Evolutionary conservation across 495 filamentous ascomycete species (phyloP), one percentile per base, ranked within the genome.

Genomic region (Annulohypoxylon moriforme): DNA sequence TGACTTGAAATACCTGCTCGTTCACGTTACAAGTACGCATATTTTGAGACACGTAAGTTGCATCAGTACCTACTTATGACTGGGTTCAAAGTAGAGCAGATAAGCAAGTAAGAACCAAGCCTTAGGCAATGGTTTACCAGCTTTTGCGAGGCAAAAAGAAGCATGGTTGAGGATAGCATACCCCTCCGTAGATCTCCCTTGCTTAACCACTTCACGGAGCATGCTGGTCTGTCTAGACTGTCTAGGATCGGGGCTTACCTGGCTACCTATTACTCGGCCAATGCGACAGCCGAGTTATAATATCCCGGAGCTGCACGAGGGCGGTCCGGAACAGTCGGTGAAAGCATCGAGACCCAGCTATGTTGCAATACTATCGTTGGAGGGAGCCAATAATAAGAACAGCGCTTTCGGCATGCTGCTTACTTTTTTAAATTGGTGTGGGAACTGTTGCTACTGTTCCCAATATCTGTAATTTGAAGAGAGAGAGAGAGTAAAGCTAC

Each of bases 241-340:
- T 38, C 18, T 14, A 5, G 14, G 22, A 1, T 8, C 42, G 47
- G 55, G 18, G 20, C 63, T 14, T 11, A 34, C 40, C 40, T 20
- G 14, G 40, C n/a, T 18, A 9, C 33, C 33, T 36, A 36, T 11
- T 36, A 56, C 29, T 44, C 61, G 44, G 42, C 42, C 59, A 67
- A 58, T 56, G 55, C 49, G 46, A 14, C 33, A 20, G 53, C 60
- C 60, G 47, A 65, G 38, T 46, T 68, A 65, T 63, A 40, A 44
- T 47, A 72, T 31, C 70, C 70, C 70, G 64, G 60, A 61, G 64
- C 70, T 68, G 64, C 55, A 60, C n/a, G 29, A 72, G 64, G 46
- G 46, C 46, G 64, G 70, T 61, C 60, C 60, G 53, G 70, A 72
- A 72, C 64, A 64, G 64, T 72, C 70, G 70, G 70, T 72, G 60